These are phyloP conservation scores for Diaporthe batatas DNA, from an alignment of 2,329 filamentous ascomycete species.

Conservation along the genomic window DNA sequence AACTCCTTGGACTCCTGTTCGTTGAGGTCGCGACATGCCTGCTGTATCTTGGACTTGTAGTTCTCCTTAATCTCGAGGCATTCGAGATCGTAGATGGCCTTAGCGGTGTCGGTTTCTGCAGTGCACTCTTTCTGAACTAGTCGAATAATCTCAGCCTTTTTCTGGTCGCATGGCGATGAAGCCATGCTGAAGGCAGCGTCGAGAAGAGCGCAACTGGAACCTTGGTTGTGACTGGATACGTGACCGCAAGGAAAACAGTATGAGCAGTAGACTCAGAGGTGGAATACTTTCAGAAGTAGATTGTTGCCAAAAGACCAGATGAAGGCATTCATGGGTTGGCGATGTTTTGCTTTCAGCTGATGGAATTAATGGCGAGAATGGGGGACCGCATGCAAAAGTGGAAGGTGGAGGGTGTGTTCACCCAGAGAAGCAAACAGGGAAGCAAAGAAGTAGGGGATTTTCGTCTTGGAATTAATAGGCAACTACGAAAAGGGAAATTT, in stretches of 20 bases:
- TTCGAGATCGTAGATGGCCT: neutral
- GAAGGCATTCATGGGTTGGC: neutral
- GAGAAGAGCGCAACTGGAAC: too few species aligned
- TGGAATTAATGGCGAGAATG: neutral
- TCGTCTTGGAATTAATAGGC: neutral
- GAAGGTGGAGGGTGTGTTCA: neutral
- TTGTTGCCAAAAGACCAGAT: neutral
- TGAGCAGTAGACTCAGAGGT: neutral
- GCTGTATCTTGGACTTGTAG: neutral
- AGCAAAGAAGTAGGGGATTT: neutral
- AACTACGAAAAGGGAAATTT: neutral
- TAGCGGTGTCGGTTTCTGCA: neutral
- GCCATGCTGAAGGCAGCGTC: neutral
- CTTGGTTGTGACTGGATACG: neutral
- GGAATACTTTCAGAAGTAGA: neutral
- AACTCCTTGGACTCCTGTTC: conserved; percentile 4
- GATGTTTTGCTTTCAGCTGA: neutral
- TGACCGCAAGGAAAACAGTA: neutral
- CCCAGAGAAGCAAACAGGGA: neutral
- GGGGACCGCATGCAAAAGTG: neutral
- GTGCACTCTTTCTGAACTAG: neutral
- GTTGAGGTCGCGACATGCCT: neutral
- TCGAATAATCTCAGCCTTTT: neutral
- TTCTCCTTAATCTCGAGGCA: neutral
- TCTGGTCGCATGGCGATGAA: neutral